A percentile compares a stretch with the other conserved stretches of the same genome.
Evolutionary conservation across 2,329 filamentous ascomycete species (phyloP).

Genomic region (Neopestalotiopsis rosae): DNA sequence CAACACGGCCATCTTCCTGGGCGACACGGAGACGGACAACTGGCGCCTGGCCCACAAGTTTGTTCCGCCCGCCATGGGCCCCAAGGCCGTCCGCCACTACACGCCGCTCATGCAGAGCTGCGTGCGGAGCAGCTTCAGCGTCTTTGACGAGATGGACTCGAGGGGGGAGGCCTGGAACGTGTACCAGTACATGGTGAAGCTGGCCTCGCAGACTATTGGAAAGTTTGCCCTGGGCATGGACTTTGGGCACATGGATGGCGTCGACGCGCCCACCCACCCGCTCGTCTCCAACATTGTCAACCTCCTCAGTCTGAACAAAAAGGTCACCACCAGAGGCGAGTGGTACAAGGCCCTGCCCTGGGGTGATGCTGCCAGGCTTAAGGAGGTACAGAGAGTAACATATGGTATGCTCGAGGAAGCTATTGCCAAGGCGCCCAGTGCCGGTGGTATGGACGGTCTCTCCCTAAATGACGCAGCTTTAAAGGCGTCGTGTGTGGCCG

Average conservation of each 20-base stretch:
- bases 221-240: conserved; percentile 50
- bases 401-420: conserved; percentile 33
- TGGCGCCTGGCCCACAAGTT: conserved; percentile 65
- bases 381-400: conserved; percentile 34
- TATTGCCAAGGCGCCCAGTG: conserved; percentile 41
- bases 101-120: conserved; percentile 62
- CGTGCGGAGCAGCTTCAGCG: conserved; percentile 54
- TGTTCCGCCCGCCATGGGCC: conserved; percentile 60
- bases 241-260: conserved; percentile 47
- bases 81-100: conserved; percentile 66
- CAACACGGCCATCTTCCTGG: conserved; percentile 48
- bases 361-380: conserved; percentile 55
- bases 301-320: conserved; percentile 61
- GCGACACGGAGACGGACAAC: conserved; percentile 56
- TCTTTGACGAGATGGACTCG: conserved; percentile 56
- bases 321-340: conserved; percentile 54
- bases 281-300: conserved; percentile 57
- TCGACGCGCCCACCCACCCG: conserved; percentile 53
- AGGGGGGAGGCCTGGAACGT: conserved; percentile 52
- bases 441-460: conserved; percentile 43
- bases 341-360: conserved; percentile 64
- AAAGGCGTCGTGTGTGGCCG: conserved; percentile 39
- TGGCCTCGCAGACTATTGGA: conserved; percentile 50
- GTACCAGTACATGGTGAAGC: conserved; percentile 55
- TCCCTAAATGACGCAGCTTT: conserved; percentile 36